A percentile compares a stretch with the other conserved stretches of the same genome.
These are phyloP conservation scores for Cicer chorassanicum DNA, from an alignment of 306 rosid genomes.

Conservation along the genomic window DNA sequence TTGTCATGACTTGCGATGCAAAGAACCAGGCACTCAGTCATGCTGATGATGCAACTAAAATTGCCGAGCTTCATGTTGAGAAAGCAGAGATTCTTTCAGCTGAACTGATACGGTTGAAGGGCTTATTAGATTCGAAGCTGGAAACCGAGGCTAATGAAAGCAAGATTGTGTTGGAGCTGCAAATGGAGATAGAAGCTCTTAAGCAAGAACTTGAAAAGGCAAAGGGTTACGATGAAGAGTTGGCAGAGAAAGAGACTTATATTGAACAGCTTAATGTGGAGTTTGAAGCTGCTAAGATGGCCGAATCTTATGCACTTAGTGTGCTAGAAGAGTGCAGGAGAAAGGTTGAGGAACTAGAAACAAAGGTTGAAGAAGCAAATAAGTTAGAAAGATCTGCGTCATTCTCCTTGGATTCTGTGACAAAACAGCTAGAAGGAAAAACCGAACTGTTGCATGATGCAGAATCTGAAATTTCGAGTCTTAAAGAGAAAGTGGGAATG, in stretches of 20 bases:
- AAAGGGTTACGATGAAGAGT: too few relatives aligned
- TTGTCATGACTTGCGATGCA: too few relatives aligned
- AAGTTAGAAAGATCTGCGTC: slow-evolving; percentile 86
- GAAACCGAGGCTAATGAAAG: slow-evolving; percentile 69
- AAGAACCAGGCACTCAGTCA: too few relatives aligned
- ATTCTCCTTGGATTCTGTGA: slow-evolving; percentile 54
- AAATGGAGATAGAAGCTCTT: slow-evolving; percentile 65
- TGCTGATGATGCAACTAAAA: too few relatives aligned
- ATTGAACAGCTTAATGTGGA: too few relatives aligned
- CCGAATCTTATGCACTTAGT: slow-evolving; percentile 74
- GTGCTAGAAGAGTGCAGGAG: slow-evolving; percentile 73
- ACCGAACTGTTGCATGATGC: slow-evolving; percentile 72
- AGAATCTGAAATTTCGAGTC: slow-evolving; percentile 68
- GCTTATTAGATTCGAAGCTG: slow-evolving; percentile 71
- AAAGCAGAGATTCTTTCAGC: slow-evolving; percentile 52
- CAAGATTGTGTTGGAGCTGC: slow-evolving; percentile 57
- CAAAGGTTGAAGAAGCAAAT: slow-evolving; percentile 63
- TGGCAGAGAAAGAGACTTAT: too few relatives aligned
- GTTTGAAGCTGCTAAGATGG: slow-evolving; percentile 11
- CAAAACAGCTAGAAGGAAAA: slow-evolving; percentile 56
- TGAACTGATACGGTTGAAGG: slow-evolving; percentile 66
- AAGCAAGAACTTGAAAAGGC: neutral
- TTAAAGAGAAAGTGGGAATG: slow-evolving; percentile 58
- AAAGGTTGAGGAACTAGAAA: slow-evolving; percentile 69
- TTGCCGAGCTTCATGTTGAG: too few relatives aligned